Evolutionary conservation across 805 yeast species (phyloP).

Genomic region (Komagataella kurtzmanii): DNA sequence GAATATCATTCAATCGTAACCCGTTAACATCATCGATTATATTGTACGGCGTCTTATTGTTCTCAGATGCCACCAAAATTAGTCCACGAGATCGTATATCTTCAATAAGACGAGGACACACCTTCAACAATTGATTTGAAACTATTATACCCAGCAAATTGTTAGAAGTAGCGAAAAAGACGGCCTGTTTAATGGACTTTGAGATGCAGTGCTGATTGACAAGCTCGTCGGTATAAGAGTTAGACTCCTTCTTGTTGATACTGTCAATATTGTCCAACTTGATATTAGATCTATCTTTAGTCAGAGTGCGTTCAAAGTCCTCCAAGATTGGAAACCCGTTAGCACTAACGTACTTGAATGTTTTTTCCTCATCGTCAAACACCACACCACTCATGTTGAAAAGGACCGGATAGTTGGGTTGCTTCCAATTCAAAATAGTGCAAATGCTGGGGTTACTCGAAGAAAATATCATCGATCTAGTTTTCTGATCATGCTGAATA

Average conservation of each 20-base stretch:
- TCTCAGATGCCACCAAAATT: conserved; percentile 61
- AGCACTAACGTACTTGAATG: conserved; percentile 23
- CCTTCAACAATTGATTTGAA: conserved; percentile 51
- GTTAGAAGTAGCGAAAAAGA: conserved; percentile 66
- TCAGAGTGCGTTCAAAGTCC: conserved; percentile 5
- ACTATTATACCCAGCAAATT: conserved; percentile 77
- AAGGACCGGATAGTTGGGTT: conserved; percentile 93
- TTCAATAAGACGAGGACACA: conserved; percentile 67
- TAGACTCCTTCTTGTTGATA: conserved; percentile 18
- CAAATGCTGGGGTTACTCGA: conserved; percentile 86
- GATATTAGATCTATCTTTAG: conserved; percentile 6
- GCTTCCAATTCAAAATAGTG: conserved; percentile 93
- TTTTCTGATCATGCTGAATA: conserved; percentile 10
- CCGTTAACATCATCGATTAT: conserved; percentile 40
- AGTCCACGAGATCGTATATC: conserved; percentile 71
- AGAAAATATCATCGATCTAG: conserved; percentile 68
- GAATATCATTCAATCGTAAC: conserved; percentile 42
- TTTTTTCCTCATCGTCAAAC: conserved; percentile 7
- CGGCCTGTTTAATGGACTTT: conserved; percentile 70
- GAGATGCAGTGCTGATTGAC: conserved; percentile 30
- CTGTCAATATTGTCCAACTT: conserved; percentile 21
- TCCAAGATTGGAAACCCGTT: conserved; percentile 19
- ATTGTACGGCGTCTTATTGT: conserved; percentile 3
- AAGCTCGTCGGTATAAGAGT: conserved; percentile 16
- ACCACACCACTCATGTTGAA: conserved; percentile 61